Conservation (phyloP, 805 yeast genomes). For the Candida khao-thaluensis region DNA sequence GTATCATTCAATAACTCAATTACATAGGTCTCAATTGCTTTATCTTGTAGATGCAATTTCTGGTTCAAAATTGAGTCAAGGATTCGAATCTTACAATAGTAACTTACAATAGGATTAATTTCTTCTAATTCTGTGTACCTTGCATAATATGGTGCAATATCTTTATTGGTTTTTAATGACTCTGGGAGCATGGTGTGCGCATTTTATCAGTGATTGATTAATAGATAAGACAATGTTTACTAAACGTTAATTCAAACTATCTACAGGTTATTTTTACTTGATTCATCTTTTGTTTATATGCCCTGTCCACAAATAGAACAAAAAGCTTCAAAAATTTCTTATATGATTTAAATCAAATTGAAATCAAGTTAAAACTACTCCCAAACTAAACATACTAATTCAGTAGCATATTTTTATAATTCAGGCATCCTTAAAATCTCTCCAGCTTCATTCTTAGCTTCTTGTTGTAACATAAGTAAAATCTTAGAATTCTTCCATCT, state of each 20-base stretch:
- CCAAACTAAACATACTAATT: too few relatives aligned
- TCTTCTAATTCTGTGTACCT: conserved; percentile 57
- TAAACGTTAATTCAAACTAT: too few relatives aligned
- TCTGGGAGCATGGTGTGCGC: conserved; percentile 22
- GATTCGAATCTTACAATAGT: conserved; percentile 67
- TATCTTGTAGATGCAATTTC: conserved; percentile 56
- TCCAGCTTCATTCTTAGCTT: conserved; percentile 68
- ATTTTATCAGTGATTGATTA: too few relatives aligned
- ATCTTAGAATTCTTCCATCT: conserved; percentile 73
- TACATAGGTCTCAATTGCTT: conserved; percentile 59
- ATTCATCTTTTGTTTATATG: too few relatives aligned
- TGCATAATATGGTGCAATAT: conserved; percentile 46
- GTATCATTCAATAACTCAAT: conserved; percentile 64
- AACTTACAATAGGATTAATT: conserved; percentile 67
- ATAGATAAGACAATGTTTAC: too few relatives aligned
- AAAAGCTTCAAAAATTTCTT: too few relatives aligned
- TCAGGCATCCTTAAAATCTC: conserved; percentile 86
- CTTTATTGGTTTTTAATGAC: conserved; percentile 26
- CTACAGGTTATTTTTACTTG: too few relatives aligned
- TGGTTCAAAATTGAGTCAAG: conserved; percentile 66
- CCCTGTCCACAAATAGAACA: too few relatives aligned
- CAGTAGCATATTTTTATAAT: conserved; percentile 9
- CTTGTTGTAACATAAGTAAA: conserved; percentile 63
- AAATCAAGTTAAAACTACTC: too few relatives aligned
- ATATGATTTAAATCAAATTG: too few relatives aligned